A percentile compares a stretch with the other conserved stretches of the same genome.
These are phyloP conservation scores for Starmerella asiatica DNA, from an alignment of 805 yeast genomes.

Conservation along the genomic window DNA sequence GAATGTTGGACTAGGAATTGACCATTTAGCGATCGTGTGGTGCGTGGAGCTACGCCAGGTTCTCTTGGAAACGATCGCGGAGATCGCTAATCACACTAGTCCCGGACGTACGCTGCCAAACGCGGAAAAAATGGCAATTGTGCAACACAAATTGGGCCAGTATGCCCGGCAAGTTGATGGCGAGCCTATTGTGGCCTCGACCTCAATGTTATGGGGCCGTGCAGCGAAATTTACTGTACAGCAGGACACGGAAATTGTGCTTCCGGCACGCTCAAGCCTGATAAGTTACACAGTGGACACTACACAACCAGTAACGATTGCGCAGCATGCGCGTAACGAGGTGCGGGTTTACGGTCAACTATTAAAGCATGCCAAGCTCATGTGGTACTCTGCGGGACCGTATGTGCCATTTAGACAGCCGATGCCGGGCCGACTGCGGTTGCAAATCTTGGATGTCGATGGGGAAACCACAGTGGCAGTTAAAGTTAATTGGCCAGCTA, in stretches of 20 bases:
- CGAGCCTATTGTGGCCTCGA: not conserved
- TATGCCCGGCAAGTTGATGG: not conserved
- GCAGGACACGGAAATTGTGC: constrained; percentile 7
- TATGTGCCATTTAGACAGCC: constrained; percentile 16
- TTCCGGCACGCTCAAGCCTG: constrained; percentile 18
- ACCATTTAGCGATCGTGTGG: constrained; percentile 94
- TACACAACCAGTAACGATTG: constrained; percentile 5
- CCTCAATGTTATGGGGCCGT: constrained; percentile 5
- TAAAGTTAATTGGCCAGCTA: constrained; percentile 39
- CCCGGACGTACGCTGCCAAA: constrained; percentile 39
- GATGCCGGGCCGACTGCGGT: not conserved
- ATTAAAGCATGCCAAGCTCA: constrained; percentile 5
- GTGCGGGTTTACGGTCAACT: constrained; percentile 15
- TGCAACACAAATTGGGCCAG: constrained; percentile 7
- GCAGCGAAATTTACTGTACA: not conserved
- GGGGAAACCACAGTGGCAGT: constrained; percentile 4
- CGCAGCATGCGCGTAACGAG: constrained; percentile 19
- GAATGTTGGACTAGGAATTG: constrained; percentile 84
- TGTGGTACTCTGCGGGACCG: constrained; percentile 23
- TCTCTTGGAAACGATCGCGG: constrained; percentile 46
- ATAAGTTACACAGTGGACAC: constrained; percentile 12
- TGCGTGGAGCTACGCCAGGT: constrained; percentile 70
- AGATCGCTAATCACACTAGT: constrained; percentile 38
- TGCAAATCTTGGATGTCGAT: not conserved
- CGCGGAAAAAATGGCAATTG: constrained; percentile 38